phyloP scores from a whole-genome alignment of 495 filamentous ascomycete species.

The Pyrenula aspistea region DNA sequence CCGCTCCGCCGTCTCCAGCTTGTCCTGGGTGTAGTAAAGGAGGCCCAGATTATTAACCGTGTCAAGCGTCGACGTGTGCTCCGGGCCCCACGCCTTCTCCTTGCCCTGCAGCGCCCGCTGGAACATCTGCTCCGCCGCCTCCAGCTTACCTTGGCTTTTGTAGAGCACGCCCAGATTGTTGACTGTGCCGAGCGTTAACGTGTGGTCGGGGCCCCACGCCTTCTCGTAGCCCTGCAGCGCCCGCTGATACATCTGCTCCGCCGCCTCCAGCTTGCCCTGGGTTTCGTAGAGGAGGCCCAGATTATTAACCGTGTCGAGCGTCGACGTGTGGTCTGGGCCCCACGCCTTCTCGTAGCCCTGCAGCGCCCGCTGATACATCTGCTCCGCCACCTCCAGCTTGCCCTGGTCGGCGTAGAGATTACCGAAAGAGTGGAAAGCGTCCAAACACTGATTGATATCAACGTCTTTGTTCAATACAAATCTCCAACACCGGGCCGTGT shows the following conservation, averaged over 20 bases:
- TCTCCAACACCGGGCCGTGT: constrained; percentile 8
- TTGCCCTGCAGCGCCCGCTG: constrained; percentile 18
- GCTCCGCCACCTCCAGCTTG: background rate
- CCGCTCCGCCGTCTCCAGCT: constrained; percentile 14
- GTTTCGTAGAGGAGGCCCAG: constrained; percentile 6
- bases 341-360: constrained; percentile 8
- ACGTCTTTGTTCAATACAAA: background rate
- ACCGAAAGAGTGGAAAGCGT: background rate
- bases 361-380: constrained; percentile 2
- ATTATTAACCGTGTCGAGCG: constrained; percentile 5
- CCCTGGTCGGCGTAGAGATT: constrained; percentile 1
- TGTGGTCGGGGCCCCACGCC: constrained; percentile 12
- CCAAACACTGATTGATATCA: background rate
- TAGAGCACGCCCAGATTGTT: constrained; percentile 10
- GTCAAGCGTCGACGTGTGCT: constrained; percentile 17
- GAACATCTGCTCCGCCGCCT: constrained; percentile 17
- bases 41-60: constrained; percentile 13
- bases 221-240: constrained; percentile 18
- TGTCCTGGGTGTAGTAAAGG: constrained; percentile 11
- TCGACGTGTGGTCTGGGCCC: background rate
- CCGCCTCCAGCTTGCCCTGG: constrained; percentile 15
- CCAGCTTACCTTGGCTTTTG: constrained; percentile 8
- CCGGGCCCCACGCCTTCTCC: constrained; percentile 19
- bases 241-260: constrained; percentile 18
- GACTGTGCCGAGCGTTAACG: constrained; percentile 12